A percentile compares a stretch with the other conserved stretches of the same genome.
Conservation (phyloP, 2,329 filamentous ascomycete species). For the Pyrenophora seminiperda region DNA sequence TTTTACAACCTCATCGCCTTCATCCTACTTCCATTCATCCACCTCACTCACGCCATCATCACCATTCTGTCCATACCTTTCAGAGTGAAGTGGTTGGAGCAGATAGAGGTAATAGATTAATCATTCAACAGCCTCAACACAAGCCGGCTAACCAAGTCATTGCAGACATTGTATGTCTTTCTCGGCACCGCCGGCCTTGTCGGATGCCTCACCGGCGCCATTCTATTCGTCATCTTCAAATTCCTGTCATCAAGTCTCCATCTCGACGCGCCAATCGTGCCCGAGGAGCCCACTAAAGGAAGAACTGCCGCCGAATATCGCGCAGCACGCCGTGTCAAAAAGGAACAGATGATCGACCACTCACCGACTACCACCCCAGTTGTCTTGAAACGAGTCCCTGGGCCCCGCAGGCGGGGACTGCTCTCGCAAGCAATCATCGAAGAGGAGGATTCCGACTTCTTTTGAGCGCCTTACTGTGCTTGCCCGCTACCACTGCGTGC, state of each 20-base stretch:
- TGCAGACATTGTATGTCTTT: constrained; percentile 59
- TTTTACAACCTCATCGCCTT: constrained; percentile 56
- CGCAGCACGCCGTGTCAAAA: constrained; percentile 34
- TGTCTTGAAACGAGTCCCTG: constrained; percentile 39
- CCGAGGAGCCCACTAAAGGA: constrained; percentile 13
- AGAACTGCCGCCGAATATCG: constrained; percentile 40
- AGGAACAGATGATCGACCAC: constrained; percentile 22
- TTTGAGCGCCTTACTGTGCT: constrained; percentile 8
- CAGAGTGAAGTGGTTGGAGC: constrained; percentile 52
- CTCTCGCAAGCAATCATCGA: constrained; percentile 72
- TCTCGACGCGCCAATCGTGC: constrained; percentile 44
- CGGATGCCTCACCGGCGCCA: constrained; percentile 66
- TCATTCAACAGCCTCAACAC: neutral
- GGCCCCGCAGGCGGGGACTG: constrained; percentile 52
- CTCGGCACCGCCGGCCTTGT: constrained; percentile 70
- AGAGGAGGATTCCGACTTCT: constrained; percentile 66
- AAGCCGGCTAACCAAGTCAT: neutral
- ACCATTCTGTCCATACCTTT: constrained; percentile 56
- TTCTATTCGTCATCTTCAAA: constrained; percentile 63
- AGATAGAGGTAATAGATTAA: constrained; percentile 58
- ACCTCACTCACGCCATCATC: constrained; percentile 52
- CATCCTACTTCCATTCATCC: constrained; percentile 57
- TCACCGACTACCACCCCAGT: constrained; percentile 22
- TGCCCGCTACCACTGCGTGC: neutral
- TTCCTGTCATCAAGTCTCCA: constrained; percentile 58